Percentiles rank a stretch among this genome's conserved stretches.
phyloP scores from a whole-genome alignment of 2,329 filamentous ascomycete genomes.

The Epichloe coenophiala region DNA sequence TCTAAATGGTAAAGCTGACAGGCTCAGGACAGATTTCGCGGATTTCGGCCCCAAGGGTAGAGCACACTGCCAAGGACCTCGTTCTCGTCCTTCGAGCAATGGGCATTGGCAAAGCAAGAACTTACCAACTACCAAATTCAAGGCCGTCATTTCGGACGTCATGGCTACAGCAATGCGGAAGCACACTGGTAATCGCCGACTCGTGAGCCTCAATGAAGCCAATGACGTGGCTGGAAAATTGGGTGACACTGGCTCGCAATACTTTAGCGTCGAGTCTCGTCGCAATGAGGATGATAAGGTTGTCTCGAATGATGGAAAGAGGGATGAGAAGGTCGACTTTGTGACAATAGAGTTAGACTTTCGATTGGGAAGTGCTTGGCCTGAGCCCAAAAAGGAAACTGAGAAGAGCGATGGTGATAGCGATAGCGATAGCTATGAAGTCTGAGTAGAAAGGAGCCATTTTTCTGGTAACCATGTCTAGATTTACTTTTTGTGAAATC shows the following conservation, averaged over 20 bases:
- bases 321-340: constrained; percentile 17
- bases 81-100: constrained; percentile 14
- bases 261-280: constrained; percentile 21
- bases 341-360: constrained; percentile 12
- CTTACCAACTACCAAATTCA: constrained; percentile 4
- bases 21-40: constrained; percentile 10
- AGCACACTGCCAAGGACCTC: constrained; percentile 15
- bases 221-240: constrained; percentile 46
- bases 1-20: constrained; percentile 8
- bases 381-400: constrained; percentile 6
- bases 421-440: constrained; percentile 1
- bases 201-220: constrained; percentile 41
- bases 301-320: constrained; percentile 11
- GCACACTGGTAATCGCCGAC: constrained; percentile 27
- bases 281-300: constrained; percentile 13
- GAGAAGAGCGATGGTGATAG: constrained; percentile 5
- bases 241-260: constrained; percentile 28
- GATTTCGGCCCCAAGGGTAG: constrained; percentile 15
- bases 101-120: constrained; percentile 11
- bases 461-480: neutral
- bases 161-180: constrained; percentile 18
- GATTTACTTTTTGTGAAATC: too few species aligned
- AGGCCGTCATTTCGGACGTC: constrained; percentile 20
- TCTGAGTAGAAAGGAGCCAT: neutral
- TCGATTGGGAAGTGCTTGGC: constrained; percentile 10